These are phyloP conservation scores for Pseudonectria buxi DNA, from an alignment of 2,329 filamentous ascomycete species.

Conservation along the genomic window DNA sequence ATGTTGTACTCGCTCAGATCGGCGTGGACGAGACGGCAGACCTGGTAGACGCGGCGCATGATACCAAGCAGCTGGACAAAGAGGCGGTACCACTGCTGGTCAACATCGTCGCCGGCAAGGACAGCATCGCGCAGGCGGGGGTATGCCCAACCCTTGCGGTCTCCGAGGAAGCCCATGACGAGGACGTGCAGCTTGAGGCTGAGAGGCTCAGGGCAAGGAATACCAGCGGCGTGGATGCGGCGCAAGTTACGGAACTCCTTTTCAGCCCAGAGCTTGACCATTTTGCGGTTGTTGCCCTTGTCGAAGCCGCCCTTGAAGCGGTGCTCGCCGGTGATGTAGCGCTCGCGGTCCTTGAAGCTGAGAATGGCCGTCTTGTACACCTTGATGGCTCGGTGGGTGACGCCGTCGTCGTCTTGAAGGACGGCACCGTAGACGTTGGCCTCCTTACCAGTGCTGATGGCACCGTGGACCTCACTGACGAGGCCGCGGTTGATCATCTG, in stretches of 20 bases:
- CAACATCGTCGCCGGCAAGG: constrained; percentile 60
- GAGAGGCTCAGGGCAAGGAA: constrained; percentile 85
- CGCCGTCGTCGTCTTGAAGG: constrained; percentile 49
- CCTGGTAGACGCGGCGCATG: constrained; percentile 91
- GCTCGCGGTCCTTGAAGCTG: constrained; percentile 95
- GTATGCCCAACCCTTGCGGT: constrained; percentile 78
- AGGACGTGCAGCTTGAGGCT: constrained; percentile 89
- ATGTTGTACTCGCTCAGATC: constrained; percentile 99
- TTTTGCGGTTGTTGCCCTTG: constrained; percentile 89
- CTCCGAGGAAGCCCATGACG: constrained; percentile 89
- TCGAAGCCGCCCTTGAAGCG: constrained; percentile 86
- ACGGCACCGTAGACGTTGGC: constrained; percentile 96
- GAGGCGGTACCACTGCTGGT: constrained; percentile 66
- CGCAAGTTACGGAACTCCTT: constrained; percentile 95
- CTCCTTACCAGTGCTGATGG: constrained; percentile 94
- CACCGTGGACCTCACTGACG: constrained; percentile 87
- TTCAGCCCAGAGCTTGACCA: constrained; percentile 98
- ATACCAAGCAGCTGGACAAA: constrained; percentile 80
- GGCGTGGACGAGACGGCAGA: constrained; percentile 85
- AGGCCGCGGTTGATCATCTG: constrained; percentile 92
- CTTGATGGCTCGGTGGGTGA: constrained; percentile 82
- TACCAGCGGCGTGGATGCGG: constrained; percentile 73
- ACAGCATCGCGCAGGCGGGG: constrained; percentile 84
- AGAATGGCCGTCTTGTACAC: constrained; percentile 98
- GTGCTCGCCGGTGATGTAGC: constrained; percentile 92